phyloP scores from a whole-genome alignment of 768 basidiomycete genomes.

The Rhodosporidiobolus sp. region DNA sequence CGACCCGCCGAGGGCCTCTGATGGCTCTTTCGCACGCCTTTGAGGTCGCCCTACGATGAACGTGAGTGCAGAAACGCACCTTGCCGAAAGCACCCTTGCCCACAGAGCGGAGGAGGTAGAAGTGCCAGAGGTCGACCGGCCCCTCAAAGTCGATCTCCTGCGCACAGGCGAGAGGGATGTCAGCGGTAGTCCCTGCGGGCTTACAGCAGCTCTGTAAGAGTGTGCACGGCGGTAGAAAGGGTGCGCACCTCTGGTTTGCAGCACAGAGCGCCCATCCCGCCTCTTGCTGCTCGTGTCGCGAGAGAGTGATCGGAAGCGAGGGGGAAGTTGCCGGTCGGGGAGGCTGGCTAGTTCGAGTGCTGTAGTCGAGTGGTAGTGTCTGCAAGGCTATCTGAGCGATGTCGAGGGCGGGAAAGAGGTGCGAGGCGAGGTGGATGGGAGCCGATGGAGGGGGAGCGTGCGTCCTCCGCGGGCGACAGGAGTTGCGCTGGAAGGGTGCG shows the following conservation, averaged over 20 bases:
- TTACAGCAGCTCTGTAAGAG: too few species aligned
- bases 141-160: conserved; percentile 78
- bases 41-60: background rate
- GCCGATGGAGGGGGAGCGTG: too few species aligned
- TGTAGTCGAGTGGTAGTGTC: too few species aligned
- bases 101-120: conserved; percentile 89
- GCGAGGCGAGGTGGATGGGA: too few species aligned
- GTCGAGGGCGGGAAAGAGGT: too few species aligned
- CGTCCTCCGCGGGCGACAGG: too few species aligned
- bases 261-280: conserved; percentile 52
- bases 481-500: too few species aligned
- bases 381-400: too few species aligned
- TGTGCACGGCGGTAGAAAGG: background rate
- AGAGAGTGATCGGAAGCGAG: too few species aligned
- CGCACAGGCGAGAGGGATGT: background rate
- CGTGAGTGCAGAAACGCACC: conserved; percentile 55
- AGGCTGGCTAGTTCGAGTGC: background rate
- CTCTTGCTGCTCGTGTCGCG: background rate
- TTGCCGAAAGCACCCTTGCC: conserved; percentile 99
- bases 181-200: background rate
- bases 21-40: background rate
- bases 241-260: conserved; percentile 52
- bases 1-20: background rate
- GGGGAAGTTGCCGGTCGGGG: background rate
- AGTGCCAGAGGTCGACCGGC: conserved; percentile 91